Base-by-base conservation (phyloP, 306 rosid species). In the Erythrophleum fordii region DNA sequence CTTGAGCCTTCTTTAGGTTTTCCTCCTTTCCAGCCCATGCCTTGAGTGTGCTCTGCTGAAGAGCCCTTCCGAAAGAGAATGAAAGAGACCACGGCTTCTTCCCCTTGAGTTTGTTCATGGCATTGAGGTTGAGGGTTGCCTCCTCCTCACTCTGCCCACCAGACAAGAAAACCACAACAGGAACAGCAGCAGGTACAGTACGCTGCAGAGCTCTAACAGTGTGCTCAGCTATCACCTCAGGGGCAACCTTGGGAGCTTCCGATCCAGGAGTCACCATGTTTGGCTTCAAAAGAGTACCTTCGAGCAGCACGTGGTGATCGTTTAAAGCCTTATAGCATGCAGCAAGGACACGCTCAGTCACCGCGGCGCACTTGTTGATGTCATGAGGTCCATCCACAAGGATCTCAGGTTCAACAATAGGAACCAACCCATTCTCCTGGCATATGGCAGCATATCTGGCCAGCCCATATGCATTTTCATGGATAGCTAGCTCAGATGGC, bases 221-320 rank as follows among this genome's bases (percentile, higher is more conserved):
- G 62, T 72, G 76, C 76, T 72, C 76, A 31, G 76, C 76, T 49
- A 70, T 70, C 37, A 70, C 75, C 42, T 70, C 75, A 8, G 75
- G 75, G 5, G 62, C 39, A 49, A 72, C 76, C 23, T 51, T 72
- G 4, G 61, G 29, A 31, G 62, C 11, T 2, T 72, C 76, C 17
- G 76, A 72, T 49, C 76, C 76, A 18, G 76, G 76, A 46, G 76
- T 72, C 62, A 72, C 76, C 76, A 71, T 71, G 76, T 71, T 71
- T 29, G 60, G 60, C 61, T 71, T 71, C 61, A 71, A 18, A 5
- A 71, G 61, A 16, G 61, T 71, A 18, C 76, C 76, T 26, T 71
- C 76, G 3, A 71, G 76, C 44, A 71, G 25, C 25, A 48, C 76
- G 49, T 48, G 76, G 76, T 71, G 76, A 29, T 71, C 76, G 17